Evolutionary conservation across 345 rosid genomes (phyloP).

Genomic region (Alliaria petiolata): DNA sequence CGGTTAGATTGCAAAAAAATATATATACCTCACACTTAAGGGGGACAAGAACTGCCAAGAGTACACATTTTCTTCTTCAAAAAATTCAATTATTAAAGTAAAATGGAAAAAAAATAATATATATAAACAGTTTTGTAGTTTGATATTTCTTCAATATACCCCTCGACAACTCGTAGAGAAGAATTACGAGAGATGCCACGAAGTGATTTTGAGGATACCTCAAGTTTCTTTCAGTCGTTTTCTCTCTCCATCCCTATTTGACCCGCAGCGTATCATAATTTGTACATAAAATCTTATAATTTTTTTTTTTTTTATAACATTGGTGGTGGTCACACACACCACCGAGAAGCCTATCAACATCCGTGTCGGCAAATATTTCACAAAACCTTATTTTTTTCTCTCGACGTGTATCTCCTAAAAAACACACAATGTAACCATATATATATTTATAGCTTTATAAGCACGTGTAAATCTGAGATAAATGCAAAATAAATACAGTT

Average conservation of each 20-base stretch:
- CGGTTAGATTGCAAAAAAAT: not conserved
- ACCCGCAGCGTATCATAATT: not conserved
- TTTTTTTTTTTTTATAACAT: not conserved
- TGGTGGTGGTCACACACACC: constrained; percentile 33
- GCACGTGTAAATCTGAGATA: not conserved
- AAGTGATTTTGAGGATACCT: constrained; percentile 11
- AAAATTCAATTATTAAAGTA: constrained; percentile 2
- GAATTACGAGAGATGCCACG: constrained; percentile 9
- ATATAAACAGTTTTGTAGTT: not conserved
- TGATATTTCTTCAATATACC: not conserved
- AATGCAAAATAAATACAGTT: not conserved
- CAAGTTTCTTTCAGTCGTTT: constrained; percentile 13
- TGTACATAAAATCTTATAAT: not conserved
- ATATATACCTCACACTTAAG: not conserved
- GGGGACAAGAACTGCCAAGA: constrained; percentile 23
- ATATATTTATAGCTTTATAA: not conserved
- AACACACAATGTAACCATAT: not conserved
- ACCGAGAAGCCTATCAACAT: constrained; percentile 26
- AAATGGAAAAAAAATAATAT: not conserved
- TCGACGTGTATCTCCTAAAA: constrained; percentile 11
- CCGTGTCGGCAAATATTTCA: constrained; percentile 34
- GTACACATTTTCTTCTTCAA: constrained; percentile 17
- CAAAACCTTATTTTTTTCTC: not conserved
- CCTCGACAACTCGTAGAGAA: not conserved
- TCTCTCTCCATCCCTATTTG: constrained; percentile 11